Evolutionary conservation across 208 protist species (phyloP).

Genomic region (Kentomonas sorsogonicus): DNA sequence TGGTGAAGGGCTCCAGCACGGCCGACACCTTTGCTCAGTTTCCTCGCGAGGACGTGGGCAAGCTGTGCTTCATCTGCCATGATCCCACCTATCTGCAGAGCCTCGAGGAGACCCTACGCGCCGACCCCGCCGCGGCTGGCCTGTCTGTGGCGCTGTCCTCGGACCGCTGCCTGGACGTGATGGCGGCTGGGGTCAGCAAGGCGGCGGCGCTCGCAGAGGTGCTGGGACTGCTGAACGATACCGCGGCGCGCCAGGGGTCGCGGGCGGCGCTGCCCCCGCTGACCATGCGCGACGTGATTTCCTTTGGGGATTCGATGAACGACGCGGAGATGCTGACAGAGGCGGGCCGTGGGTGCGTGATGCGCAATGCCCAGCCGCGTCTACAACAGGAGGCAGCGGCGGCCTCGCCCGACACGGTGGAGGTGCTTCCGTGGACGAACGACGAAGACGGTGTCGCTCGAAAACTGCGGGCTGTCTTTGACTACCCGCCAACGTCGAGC

Average conservation of each 20-base stretch:
- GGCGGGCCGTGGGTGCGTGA: constrained; percentile 39
- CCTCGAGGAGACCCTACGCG: constrained; percentile 35
- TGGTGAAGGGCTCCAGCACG: too few species aligned
- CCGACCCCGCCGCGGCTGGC: constrained; percentile 27
- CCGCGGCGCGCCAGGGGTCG: not conserved
- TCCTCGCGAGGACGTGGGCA: constrained; percentile 48
- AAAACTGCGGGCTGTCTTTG: constrained; percentile 38
- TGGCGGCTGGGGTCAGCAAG: constrained; percentile 52
- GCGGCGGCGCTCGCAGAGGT: constrained; percentile 39
- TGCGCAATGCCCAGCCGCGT: constrained; percentile 45
- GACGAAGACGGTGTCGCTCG: constrained; percentile 41
- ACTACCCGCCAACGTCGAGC: too few species aligned
- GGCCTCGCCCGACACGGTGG: not conserved
- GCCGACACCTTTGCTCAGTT: constrained; percentile 29
- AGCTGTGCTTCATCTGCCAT: constrained; percentile 57
- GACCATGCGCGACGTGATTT: constrained; percentile 25
- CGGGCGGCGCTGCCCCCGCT: not conserved
- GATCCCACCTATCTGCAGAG: constrained; percentile 26
- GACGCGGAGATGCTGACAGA: constrained; percentile 41
- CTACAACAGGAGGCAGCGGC: constrained; percentile 20
- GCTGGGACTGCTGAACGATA: constrained; percentile 13
- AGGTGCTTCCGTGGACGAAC: constrained; percentile 13
- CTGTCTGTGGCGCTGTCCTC: constrained; percentile 55
- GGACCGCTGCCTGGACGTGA: constrained; percentile 50
- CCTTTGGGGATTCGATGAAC: constrained; percentile 70